Conservation (phyloP, 352 stramenopile genomes). For the Phytophthora cactorum region DNA sequence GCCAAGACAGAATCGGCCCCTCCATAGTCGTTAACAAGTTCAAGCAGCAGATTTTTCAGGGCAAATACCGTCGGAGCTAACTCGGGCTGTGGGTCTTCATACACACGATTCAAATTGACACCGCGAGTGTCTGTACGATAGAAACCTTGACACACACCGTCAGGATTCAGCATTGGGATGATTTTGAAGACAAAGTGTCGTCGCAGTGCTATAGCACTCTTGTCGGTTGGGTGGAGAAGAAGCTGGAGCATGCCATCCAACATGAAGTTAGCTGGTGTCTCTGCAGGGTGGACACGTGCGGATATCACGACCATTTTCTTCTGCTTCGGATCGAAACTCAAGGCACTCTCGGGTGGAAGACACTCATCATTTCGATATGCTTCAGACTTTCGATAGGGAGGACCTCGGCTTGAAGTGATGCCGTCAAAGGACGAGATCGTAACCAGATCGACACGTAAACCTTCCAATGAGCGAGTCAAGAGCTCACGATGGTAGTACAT, state of each 20-base stretch:
- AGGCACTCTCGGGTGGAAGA: constrained; percentile 41
- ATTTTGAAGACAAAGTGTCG: constrained; percentile 91
- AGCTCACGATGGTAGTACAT: constrained; percentile 88
- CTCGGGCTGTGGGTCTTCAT: constrained; percentile 54
- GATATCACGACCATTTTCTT: constrained; percentile 78
- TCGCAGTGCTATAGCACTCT: constrained; percentile 69
- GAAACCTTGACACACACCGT: constrained; percentile 89
- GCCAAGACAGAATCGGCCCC: constrained; percentile 23
- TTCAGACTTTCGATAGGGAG: constrained; percentile 18
- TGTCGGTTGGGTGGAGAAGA: constrained; percentile 59
- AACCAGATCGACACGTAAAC: constrained; percentile 76
- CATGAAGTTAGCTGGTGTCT: constrained; percentile 90
- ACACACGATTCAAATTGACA: constrained; percentile 92
- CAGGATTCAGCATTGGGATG: constrained; percentile 93
- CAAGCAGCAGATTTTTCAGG: constrained; percentile 55
- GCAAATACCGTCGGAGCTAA: constrained; percentile 76
- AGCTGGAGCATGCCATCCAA: constrained; percentile 91
- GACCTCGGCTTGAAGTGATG: constrained; percentile 28
- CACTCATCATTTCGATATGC: constrained; percentile 7
- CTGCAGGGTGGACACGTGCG: constrained; percentile 84
- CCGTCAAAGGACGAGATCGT: constrained; percentile 83
- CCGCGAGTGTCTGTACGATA: constrained; percentile 88
- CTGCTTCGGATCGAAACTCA: constrained; percentile 31
- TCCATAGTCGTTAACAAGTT: constrained; percentile 40
- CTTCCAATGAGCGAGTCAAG: constrained; percentile 64